Conservation (phyloP, 2,329 filamentous ascomycete species). For the Zymoseptoria brevis region DNA sequence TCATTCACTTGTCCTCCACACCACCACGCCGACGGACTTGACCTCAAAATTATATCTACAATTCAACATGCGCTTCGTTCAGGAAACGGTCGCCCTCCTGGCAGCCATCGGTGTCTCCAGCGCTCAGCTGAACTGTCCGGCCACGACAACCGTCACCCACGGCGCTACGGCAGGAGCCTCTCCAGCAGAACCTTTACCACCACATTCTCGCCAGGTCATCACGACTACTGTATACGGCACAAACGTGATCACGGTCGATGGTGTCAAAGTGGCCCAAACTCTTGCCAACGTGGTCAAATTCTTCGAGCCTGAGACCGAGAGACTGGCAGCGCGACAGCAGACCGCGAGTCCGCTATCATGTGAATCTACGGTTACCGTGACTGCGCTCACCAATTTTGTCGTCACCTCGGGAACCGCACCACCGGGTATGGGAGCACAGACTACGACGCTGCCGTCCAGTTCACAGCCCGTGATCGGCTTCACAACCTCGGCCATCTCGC, state of each 20-base stretch:
- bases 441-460: not conserved
- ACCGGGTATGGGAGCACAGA: not conserved
- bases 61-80: not conserved
- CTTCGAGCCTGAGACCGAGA: not conserved
- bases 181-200: not conserved
- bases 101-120: not conserved
- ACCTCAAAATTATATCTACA: not conserved
- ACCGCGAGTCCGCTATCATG: not conserved
- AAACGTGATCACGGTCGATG: not conserved
- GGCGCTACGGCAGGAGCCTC: too few species aligned
- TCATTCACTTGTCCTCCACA: not conserved
- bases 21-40: not conserved
- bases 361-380: constrained; percentile 1
- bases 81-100: not conserved
- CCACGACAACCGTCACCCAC: not conserved
- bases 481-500: not conserved
- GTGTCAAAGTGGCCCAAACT: not conserved
- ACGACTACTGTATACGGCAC: not conserved
- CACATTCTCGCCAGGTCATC: not conserved
- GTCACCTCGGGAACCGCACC: not conserved
- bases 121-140: not conserved
- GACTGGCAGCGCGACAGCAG: not conserved
- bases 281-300: not conserved
- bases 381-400: not conserved
- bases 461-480: not conserved